These are phyloP conservation scores for Amaranthus tricolor DNA, from an alignment of 179 eudicot species.

Conservation along the genomic window DNA sequence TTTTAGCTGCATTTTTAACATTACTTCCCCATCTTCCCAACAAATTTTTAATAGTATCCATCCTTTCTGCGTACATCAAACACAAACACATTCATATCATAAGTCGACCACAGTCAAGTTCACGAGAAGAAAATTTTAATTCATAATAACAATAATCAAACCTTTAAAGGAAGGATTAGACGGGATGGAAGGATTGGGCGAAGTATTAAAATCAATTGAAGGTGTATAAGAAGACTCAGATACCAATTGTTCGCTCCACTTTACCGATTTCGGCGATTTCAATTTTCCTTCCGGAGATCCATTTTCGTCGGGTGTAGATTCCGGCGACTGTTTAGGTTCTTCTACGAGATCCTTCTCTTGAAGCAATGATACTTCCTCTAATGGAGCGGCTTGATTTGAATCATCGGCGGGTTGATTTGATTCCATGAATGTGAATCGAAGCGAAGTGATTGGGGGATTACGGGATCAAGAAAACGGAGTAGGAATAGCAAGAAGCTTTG, in stretches of 20 bases:
- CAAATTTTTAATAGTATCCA: slow-evolving; percentile 50
- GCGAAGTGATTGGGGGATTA: too few species aligned
- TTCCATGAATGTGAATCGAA: too few species aligned
- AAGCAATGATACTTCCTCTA: slow-evolving; percentile 12
- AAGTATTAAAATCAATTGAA: slow-evolving; percentile 25
- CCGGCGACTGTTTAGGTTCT: slow-evolving; percentile 5
- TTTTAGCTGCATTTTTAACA: slow-evolving; percentile 68
- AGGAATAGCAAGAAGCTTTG: too few species aligned
- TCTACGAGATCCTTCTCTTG: slow-evolving; percentile 17
- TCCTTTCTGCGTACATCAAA: slow-evolving; percentile 37
- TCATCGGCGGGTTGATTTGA: slow-evolving; percentile 17
- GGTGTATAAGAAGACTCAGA: slow-evolving; percentile 37
- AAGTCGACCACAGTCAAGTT: background rate
- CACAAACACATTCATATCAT: background rate
- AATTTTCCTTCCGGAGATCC: slow-evolving; percentile 20
- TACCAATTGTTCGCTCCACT: slow-evolving; percentile 52
- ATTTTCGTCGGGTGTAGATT: background rate
- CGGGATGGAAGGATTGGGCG: slow-evolving; percentile 18
- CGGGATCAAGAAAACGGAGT: background rate
- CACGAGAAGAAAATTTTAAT: background rate
- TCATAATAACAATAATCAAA: background rate
- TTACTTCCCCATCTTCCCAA: slow-evolving; percentile 77
- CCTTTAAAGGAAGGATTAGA: slow-evolving; percentile 44
- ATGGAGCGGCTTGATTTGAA: slow-evolving; percentile 13
- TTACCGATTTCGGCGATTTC: slow-evolving; percentile 42